Evolutionary conservation across 768 basidiomycete genomes (phyloP).

Genomic region (Pisolithus orientalis): DNA sequence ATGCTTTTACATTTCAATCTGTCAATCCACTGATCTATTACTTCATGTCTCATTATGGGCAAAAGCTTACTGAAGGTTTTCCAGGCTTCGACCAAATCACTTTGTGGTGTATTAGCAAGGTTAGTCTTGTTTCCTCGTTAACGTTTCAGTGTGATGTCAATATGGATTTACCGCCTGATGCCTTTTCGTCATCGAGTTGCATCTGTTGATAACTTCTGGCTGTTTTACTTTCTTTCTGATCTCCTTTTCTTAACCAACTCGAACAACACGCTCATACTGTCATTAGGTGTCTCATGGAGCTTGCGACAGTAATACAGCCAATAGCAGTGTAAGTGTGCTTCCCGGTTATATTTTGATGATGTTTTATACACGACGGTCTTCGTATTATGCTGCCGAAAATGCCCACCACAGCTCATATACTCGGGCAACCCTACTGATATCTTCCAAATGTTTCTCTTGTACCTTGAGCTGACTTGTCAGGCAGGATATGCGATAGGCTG

Average conservation of each 20-base stretch:
- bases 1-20: slow-evolving; percentile 60
- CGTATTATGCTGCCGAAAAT: slow-evolving; percentile 81
- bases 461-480: background rate
- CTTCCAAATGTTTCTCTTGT: slow-evolving; percentile 1
- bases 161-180: slow-evolving; percentile 2
- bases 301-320: background rate
- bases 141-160: slow-evolving; percentile 12
- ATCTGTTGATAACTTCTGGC: slow-evolving; percentile 1
- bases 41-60: background rate
- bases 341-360: background rate
- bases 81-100: background rate
- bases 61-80: slow-evolving; percentile 4
- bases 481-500: background rate
- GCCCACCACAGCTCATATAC: slow-evolving; percentile 87
- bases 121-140: background rate
- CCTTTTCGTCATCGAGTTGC: slow-evolving; percentile 22
- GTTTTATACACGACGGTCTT: slow-evolving; percentile 76
- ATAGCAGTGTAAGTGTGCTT: background rate
- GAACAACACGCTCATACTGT: background rate
- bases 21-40: slow-evolving; percentile 56
- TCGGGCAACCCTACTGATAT: slow-evolving; percentile 79
- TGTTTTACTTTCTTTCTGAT: slow-evolving; percentile 41
- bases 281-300: background rate
- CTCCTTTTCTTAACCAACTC: slow-evolving; percentile 36
- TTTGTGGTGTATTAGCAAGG: slow-evolving; percentile 1